Evolutionary conservation across 1,284 basidiomycete species (phyloP), one percentile per base, ranked within the genome.

Genomic region (Naganishia albida): DNA sequence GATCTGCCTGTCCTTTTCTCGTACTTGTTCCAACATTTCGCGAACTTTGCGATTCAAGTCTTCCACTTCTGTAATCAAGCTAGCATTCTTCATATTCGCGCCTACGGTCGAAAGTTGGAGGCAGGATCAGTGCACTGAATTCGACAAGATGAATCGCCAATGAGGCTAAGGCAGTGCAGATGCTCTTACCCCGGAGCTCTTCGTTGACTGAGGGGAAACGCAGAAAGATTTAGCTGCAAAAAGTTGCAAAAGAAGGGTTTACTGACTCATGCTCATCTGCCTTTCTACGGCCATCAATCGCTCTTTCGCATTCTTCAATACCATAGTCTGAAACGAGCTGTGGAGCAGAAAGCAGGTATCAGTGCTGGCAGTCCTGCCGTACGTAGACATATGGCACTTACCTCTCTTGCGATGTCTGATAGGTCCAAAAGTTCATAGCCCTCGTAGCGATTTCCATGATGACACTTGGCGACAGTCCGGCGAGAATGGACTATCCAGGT

Each of bases 331-430:
- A 48, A 70, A 72, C 10, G 71, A 68, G 44, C 72, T 74, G 51
- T 38, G 12, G 18, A 34, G 43, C 25, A 42, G 15, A 18, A 34
- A n/a, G 20, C 18, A 28, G 10, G 28, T 26, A 7, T 52, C 7
- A 52, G 53, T 2, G 3, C 25, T 26, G 18, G 18, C 23, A 18
- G n/a, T 44, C 43, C 3, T 26, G 28, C 18, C 4, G 18, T 30
- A 20, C n/a, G 26, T 4, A 28, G 20, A 1, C 0, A n/a, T 13
- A 13, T 23, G 1, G 1, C 18, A 53, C 68, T 46, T 13, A 71
- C 72, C 62, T 70, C 46, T 74, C 71, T 55, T 74, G 72, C 7
- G 70, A 69, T 20, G 69, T 70, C 56, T 74, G 72, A 64, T 74
- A 74, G 4, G 68, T 65, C 71, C 71, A 74, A 53, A 74, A 74